These are phyloP conservation scores for Agaricus sinodeliciosus DNA, from an alignment of 768 basidiomycete genomes.

Conservation along the genomic window DNA sequence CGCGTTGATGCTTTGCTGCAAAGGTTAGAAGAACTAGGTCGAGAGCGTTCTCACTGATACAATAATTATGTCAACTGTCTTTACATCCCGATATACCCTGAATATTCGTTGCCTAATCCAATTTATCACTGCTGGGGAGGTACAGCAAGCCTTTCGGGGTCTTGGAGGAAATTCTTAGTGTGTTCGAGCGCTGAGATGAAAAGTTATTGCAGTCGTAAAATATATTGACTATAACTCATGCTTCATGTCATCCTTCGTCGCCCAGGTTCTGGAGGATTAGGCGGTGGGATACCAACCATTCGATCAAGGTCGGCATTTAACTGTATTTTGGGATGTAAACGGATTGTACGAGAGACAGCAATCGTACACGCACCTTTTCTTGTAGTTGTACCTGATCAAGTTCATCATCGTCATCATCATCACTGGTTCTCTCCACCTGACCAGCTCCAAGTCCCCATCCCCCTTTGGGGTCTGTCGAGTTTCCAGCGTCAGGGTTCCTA, in stretches of 20 bases:
- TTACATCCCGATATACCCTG: not conserved
- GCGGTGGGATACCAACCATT: slow-evolving; percentile 49
- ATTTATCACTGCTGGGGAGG: no score
- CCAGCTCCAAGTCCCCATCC: slow-evolving; percentile 72
- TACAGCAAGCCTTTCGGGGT: no score
- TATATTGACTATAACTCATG: not conserved
- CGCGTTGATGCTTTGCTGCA: slow-evolving; percentile 35
- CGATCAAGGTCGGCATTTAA: slow-evolving; percentile 47
- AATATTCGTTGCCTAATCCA: no score
- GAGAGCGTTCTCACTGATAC: slow-evolving; percentile 13
- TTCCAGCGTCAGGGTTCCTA: slow-evolving; percentile 50
- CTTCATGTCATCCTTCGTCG: slow-evolving; percentile 23
- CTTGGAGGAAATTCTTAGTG: no score
- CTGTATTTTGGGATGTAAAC: not conserved
- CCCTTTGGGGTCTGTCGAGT: slow-evolving; percentile 31
- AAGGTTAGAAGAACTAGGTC: slow-evolving; percentile 34
- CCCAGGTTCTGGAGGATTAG: slow-evolving; percentile 17
- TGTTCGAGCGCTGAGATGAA: no score
- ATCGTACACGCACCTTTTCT: slow-evolving; percentile 24
- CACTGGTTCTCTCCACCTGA: slow-evolving; percentile 42
- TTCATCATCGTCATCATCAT: slow-evolving; percentile 63
- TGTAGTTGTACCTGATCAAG: slow-evolving; percentile 68
- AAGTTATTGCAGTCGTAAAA: not conserved
- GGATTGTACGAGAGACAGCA: not conserved
- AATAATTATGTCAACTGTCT: not conserved